Base-by-base conservation (phyloP, 495 filamentous ascomycete species). In the Penicillium diatomitis region DNA sequence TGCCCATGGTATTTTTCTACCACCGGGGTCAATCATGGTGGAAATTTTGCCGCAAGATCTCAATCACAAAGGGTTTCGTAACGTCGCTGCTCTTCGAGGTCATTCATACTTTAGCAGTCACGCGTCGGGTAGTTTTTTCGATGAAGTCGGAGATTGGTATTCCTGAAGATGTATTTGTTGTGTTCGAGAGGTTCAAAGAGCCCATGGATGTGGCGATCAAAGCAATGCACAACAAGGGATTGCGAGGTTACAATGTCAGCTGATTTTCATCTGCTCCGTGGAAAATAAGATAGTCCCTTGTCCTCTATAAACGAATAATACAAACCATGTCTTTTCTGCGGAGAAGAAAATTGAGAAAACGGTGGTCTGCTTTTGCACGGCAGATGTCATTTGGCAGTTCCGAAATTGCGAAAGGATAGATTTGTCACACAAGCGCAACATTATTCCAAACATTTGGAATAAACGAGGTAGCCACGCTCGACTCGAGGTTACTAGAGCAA, bases 31-130 rank as follows among this genome's bases (percentile, higher is more conserved):
- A 5, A 49, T 58, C 2, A 64, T 63, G 34, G 66, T 73, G 32
- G 68, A 71, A 48, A 69, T 71, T 43, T 52, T 71, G 42, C 68
- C 69, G 12, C 34, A 44, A 11, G 45, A 38, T 7, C 49, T 68
- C 32, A 53, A 65, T 39, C 60, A 70, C 43, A 58, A 63, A 47
- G 67, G 63, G 2, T 71, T 69, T 43, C 56, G 65, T 38, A 70
- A 68, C 44, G 35, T 69, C n/a, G 65, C 65, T 27, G 45, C 27
- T 7, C 2, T 36, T 36, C 34, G 34, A 36, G 34, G 34, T 2
- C 34, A 36, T 36, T 6, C 6, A 36, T 36, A 36, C 34, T 36
- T 36, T 2, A 36, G 2, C 10, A 36, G 34, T 10, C 34, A 36
- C 10, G 34, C 34, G 10, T 36, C 34, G 2, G 10, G 10, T 36